Evolutionary conservation across 345 rosid genomes (phyloP), one percentile per base, ranked within the genome.

Genomic region (Hypericum androsaemum): DNA sequence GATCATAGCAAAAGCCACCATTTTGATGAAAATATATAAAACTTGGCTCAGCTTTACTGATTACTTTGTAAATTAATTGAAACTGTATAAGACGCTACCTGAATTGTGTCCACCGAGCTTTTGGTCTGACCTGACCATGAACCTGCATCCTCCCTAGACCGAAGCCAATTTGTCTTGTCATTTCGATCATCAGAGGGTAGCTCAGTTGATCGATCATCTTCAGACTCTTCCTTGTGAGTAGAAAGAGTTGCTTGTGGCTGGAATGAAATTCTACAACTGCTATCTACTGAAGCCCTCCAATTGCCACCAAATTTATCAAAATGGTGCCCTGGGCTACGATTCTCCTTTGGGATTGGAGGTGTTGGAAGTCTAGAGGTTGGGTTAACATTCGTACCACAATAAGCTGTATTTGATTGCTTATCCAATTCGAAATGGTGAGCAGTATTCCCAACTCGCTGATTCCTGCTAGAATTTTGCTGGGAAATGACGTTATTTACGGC

Each of bases 141-240:
- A 61, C 37, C 49, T 8, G 59, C 67, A 58, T 54, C 60, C 45
- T 46, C 50, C 37, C 59, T 66, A 41, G 62, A 44, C 55, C 56
- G 55, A 60, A 62, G 59, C 22, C 58, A 49, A 63, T 67, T 60
- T 38, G 50, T 57, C 44, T 10, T 60, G 53, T 50, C 68, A 7
- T 53, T 50, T 49, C 50, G 50, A 43, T 37, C 63, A 55, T 53
- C 60, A 16, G 48, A 57, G 53, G 70, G 52, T 14, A 52, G 62
- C 50, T 62, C 64, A 22, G 55, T 72, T 9, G 78, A 69, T 64
- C 22, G 40, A 40, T 74, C 78, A 64, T 77, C 76, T 72, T 80
- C 80, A 14, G 65, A 53, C 64, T 74, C 82, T 74, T 80, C 82
- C 69, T 74, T 77, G 53, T 80, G 85, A 1, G 76, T 77, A 57